Evolutionary conservation across 164 flowering plant species (phyloP).

Genomic region (Vitis cinerea): DNA sequence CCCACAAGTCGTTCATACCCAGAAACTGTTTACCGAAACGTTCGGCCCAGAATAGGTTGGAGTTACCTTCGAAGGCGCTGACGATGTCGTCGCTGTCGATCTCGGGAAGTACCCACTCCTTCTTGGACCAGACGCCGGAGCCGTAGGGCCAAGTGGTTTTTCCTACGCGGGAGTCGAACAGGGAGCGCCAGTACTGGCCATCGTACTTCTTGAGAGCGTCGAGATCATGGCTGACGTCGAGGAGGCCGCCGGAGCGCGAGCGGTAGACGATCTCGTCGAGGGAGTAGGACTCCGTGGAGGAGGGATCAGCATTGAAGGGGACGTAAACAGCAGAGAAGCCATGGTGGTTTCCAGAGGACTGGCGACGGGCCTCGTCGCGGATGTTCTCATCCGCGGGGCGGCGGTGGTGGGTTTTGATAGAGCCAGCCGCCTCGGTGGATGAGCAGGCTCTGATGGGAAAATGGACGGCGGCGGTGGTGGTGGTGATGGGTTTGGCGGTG

Average conservation of each 20-base stretch:
- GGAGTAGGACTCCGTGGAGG: slow-evolving; percentile 63
- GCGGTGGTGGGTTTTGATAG: no score
- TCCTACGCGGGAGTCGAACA: slow-evolving; percentile 77
- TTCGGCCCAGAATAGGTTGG: slow-evolving; percentile 87
- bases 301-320: slow-evolving; percentile 58
- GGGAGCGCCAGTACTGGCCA: slow-evolving; percentile 60
- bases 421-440: no score
- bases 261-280: slow-evolving; percentile 83
- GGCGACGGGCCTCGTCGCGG: slow-evolving; percentile 73
- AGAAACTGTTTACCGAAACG: slow-evolving; percentile 64
- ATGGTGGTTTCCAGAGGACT: slow-evolving; percentile 18
- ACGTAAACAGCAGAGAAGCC: slow-evolving; percentile 82
- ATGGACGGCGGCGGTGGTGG: no score
- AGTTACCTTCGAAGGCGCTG: slow-evolving; percentile 74
- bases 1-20: slow-evolving; percentile 81
- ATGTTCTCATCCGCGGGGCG: slow-evolving; percentile 29
- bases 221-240: slow-evolving; percentile 75
- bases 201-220: slow-evolving; percentile 52
- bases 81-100: slow-evolving; percentile 68
- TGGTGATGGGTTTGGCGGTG: no score
- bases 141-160: slow-evolving; percentile 85
- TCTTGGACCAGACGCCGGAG: slow-evolving; percentile 85
- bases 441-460: no score
- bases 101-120: slow-evolving; percentile 81
- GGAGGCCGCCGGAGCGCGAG: slow-evolving; percentile 70